Evolutionary conservation across 176 grass and related monocot species (phyloP), one percentile per base, ranked within the genome.

Genomic region (Zea luxurians): DNA sequence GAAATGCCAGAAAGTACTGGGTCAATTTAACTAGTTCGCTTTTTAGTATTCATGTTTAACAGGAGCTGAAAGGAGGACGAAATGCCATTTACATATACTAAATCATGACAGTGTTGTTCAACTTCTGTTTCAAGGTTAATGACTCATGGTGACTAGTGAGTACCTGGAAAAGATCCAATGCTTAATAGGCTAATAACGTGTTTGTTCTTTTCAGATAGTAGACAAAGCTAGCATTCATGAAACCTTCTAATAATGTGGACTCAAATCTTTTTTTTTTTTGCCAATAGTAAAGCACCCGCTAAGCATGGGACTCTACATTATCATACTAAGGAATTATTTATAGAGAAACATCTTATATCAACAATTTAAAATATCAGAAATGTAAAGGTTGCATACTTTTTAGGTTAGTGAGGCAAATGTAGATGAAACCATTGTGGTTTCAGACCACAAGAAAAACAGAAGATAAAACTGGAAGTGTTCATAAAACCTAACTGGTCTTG

Each of bases 391-490:
- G 6, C 48, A 77, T 17, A 49, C 20, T 42, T 64, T 63, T 18
- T 10, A 66, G 16, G 35, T 52, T 52, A 53, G 16, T 16, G 48
- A 67, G 9, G 36, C 37, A 42, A 48, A 7, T 66, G 48, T 20
- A 67, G 48, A 54, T 53, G 17, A 78, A 77, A 48, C 16, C 7
- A 11, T 9, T 52, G 60, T 52, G 34, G 16, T 64, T 66, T 13
- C 62, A 50, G 75, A 78, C 49, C 46, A 78, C 61, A 65, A 78
- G 44, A 55, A 50, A 65, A 66, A 53, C 17, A 59, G n/a, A 78
- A 78, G 76, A 64, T 21, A 38, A 63, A 65, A 64, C 7, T 40
- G 16, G 15, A 10, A 37, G 36, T 16, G 38, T 17, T 59, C 18
- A 20, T 52, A 55, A 55, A 38, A 42, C 15, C 12, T 41, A 52